Evolutionary conservation across 257 asterid genomes (phyloP), one percentile per base, ranked within the genome.

Genomic region (Euphrasia confusa): DNA sequence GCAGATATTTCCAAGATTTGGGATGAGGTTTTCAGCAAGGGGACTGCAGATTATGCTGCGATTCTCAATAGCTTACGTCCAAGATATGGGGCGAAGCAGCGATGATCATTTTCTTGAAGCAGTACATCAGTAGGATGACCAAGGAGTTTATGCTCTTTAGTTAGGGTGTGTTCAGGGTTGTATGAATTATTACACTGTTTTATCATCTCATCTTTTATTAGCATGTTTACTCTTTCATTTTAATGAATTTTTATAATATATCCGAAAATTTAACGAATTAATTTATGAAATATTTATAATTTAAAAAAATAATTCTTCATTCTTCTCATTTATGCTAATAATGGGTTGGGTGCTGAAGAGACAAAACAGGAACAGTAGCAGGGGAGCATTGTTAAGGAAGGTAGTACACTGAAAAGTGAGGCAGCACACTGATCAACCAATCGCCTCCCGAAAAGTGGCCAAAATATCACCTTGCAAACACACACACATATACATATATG

Each of bases 21-120:
- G 98, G 64, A 80, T 54, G 90, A 86, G 75, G 72, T 82, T 15
- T 86, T 88, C 77, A 68, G 81, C 77, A 80, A 80, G 83, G 82
- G 65, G 35, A 69, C 74, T 14, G 18, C 67, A 4, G 78, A 72
- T 59, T 72, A 80, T 61, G 44, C 67, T 3, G 85, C 83, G 58
- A 76, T 74, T 48, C 79, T 88, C 17, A 42, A 53, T 68, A 74
- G 68, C 39, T 69, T 88, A 70, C 75, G 77, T 44, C 14, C 77
- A 8, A 81, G 55, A 65, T 91, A 81, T 35, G 81, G 84, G 60
- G 61, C 72, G 7, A 76, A 70, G 62, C 69, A 68, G 54, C 73
- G 83, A 77, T 15, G 71, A 55, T 18, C 30, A 9, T 63, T 53
- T 54, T 39, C 71, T 7, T 15, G 50, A n/a, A 44, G 18, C 18